Evolutionary conservation across 2,329 filamentous ascomycete species (phyloP).

Genomic region (Colletotrichum sp.): DNA sequence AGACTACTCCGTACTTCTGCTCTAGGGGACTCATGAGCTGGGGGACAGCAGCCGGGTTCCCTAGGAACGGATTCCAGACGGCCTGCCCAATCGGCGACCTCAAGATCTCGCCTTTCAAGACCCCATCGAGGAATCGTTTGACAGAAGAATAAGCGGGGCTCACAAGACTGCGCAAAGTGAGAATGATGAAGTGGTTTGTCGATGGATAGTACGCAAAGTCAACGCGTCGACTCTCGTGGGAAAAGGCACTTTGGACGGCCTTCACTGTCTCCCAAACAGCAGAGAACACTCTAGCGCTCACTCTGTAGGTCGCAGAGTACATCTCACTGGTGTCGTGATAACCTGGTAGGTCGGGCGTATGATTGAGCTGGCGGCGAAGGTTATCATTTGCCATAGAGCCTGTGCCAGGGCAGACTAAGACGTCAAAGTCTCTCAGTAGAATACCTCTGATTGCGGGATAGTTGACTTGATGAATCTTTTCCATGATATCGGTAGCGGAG

Average conservation of each 20-base stretch:
- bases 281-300: conserved; percentile 35
- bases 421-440: too few species aligned
- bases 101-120: conserved; percentile 37
- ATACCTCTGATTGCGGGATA: too few species aligned
- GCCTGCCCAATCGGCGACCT: conserved; percentile 21
- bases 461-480: too few species aligned
- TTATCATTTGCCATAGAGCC: too few species aligned
- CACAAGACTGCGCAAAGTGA: conserved; percentile 43
- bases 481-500: too few species aligned
- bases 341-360: too few species aligned
- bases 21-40: not conserved
- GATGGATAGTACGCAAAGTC: conserved; percentile 30
- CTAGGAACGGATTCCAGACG: conserved; percentile 37
- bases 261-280: conserved; percentile 31
- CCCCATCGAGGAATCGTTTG: conserved; percentile 33
- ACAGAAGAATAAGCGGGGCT: conserved; percentile 31
- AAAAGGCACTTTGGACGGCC: conserved; percentile 34
- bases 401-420: too few species aligned
- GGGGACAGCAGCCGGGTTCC: not conserved
- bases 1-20: conserved; percentile 24
- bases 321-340: conserved; percentile 35
- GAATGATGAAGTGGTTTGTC: conserved; percentile 30
- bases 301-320: conserved; percentile 41
- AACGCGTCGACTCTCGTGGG: conserved; percentile 26
- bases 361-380: too few species aligned